These are phyloP conservation scores for Eutrema yunnanense DNA, from an alignment of 345 rosid genomes.

Conservation along the genomic window DNA sequence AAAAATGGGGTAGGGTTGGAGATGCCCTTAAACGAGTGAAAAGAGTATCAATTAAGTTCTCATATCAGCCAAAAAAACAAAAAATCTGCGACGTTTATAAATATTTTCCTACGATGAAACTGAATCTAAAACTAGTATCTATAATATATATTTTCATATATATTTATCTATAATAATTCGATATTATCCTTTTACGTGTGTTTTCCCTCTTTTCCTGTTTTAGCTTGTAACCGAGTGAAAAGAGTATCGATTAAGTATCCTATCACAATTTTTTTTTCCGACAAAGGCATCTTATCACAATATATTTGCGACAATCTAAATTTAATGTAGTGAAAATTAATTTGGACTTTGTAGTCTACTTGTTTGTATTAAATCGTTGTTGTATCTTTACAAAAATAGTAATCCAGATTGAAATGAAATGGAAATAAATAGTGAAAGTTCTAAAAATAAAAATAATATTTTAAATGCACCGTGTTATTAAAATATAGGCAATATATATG, in stretches of 20 bases:
- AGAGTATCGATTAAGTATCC: neutral
- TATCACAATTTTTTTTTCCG: neutral
- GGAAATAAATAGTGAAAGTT: neutral
- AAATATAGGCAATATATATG: neutral
- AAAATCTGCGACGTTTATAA: too few species aligned
- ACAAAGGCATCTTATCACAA: too few species aligned
- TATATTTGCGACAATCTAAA: neutral
- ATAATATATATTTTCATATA: neutral
- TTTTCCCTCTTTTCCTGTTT: neutral
- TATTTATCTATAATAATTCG: neutral
- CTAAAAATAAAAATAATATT: neutral
- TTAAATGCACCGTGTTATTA: neutral
- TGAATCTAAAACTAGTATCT: neutral
- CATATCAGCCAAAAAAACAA: neutral
- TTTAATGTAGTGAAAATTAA: neutral
- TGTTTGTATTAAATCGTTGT: neutral
- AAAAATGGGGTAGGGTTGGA: too few species aligned
- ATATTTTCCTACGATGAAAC: neutral
- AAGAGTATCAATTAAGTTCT: neutral
- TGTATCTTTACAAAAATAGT: too few species aligned
- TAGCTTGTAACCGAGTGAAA: conserved; percentile 2
- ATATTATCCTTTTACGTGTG: conserved; percentile 10
- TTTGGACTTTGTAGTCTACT: neutral
- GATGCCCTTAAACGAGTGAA: conserved; percentile 6
- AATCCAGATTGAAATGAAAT: too few species aligned